Percentiles rank a stretch among this genome's conserved stretches.
Conservation (phyloP, 805 yeast species). For the Kuraishia cidri region DNA sequence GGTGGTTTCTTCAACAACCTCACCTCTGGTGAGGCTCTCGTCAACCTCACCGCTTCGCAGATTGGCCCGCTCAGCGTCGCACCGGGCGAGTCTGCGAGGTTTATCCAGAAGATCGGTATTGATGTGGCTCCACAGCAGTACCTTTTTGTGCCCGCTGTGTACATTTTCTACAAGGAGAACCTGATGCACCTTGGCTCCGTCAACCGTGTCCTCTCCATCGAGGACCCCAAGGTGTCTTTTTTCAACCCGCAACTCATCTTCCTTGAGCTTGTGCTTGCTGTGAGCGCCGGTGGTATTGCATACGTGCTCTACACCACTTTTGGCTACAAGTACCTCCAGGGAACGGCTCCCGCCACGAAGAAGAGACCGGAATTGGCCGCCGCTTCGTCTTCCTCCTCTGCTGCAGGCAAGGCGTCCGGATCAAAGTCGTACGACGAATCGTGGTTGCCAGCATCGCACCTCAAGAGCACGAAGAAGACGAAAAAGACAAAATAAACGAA, state of each 20-base stretch:
- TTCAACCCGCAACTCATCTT: slow-evolving; percentile 67
- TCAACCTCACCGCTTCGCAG: slow-evolving; percentile 57
- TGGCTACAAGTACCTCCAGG: slow-evolving; percentile 35
- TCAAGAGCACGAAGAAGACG: slow-evolving; percentile 20
- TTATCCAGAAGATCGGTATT: slow-evolving; percentile 54
- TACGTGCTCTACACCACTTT: slow-evolving; percentile 35
- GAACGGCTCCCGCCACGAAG: slow-evolving; percentile 22
- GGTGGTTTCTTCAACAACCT: slow-evolving; percentile 60
- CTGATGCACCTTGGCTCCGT: slow-evolving; percentile 47
- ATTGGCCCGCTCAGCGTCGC: slow-evolving; percentile 51
- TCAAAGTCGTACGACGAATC: slow-evolving; percentile 26
- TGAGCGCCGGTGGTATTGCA: slow-evolving; percentile 36
- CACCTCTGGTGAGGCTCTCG: slow-evolving; percentile 35
- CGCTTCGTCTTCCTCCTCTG: slow-evolving; percentile 13
- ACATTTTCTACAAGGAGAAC: slow-evolving; percentile 37
- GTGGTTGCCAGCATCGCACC: slow-evolving; percentile 54
- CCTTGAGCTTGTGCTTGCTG: slow-evolving; percentile 44
- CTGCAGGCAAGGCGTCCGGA: slow-evolving; percentile 20
- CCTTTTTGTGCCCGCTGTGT: slow-evolving; percentile 50
- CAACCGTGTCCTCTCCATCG: slow-evolving; percentile 47
- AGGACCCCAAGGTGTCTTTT: slow-evolving; percentile 58
- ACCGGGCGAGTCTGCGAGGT: slow-evolving; percentile 36
- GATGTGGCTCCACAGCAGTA: slow-evolving; percentile 50
- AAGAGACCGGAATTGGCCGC: slow-evolving; percentile 14
- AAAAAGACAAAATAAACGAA: slow-evolving; percentile 17